A percentile compares a stretch with the other conserved stretches of the same genome.
Evolutionary conservation across 768 basidiomycete genomes (phyloP).

Genomic region (Hirschioporus abietinus): DNA sequence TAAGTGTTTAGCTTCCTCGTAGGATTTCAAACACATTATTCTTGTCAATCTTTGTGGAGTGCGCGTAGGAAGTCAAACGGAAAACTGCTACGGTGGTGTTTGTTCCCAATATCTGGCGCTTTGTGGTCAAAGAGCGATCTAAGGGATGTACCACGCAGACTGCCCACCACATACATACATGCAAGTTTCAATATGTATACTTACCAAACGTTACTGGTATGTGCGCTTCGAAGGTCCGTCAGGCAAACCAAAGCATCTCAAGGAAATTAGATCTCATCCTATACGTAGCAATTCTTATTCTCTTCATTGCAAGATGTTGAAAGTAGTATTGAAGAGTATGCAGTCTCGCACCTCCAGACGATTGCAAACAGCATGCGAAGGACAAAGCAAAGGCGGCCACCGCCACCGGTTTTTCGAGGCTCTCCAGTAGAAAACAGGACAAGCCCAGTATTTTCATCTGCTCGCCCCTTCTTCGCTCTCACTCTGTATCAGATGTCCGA

Average conservation of each 20-base stretch:
- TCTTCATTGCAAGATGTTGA: too few relatives aligned
- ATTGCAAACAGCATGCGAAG: too few relatives aligned
- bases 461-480: neutral
- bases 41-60: too few relatives aligned
- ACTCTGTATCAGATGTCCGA: neutral
- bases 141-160: neutral
- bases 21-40: too few relatives aligned
- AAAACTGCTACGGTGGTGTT: too few relatives aligned
- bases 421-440: neutral
- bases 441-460: neutral
- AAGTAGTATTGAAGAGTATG: too few relatives aligned
- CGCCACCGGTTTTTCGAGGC: neutral
- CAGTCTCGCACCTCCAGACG: too few relatives aligned
- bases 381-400: neutral
- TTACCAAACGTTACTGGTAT: neutral
- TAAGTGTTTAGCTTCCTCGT: neutral
- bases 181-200: neutral
- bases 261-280: too few relatives aligned
- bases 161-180: neutral
- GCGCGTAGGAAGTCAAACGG: too few relatives aligned
- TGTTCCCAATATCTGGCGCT: neutral
- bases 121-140: neutral
- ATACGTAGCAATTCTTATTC: too few relatives aligned
- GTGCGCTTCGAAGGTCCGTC: neutral
- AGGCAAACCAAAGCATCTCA: neutral